Percentiles rank a stretch among this genome's conserved stretches.
These are phyloP conservation scores for Paxillus involutus DNA, from an alignment of 768 basidiomycete species.

Conservation along the genomic window DNA sequence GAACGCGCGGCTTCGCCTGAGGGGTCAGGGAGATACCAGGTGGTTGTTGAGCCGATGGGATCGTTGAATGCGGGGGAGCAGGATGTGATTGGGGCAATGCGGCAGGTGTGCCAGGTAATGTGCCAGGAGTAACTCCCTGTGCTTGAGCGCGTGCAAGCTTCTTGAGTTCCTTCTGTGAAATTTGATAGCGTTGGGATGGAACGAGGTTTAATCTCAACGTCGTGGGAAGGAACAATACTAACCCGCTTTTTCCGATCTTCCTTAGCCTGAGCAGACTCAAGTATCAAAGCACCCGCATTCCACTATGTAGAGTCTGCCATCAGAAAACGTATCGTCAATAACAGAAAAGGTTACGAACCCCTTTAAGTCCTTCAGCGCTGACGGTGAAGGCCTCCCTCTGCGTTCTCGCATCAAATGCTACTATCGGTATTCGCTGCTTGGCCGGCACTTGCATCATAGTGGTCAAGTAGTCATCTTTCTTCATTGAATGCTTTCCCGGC, in stretches of 20 bases:
- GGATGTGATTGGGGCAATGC: constrained; percentile 36
- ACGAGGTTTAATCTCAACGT: constrained; percentile 9
- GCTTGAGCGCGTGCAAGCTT: constrained; percentile 58
- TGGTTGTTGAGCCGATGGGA: constrained; percentile 23
- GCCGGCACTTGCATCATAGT: constrained; percentile 67
- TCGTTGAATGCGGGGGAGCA: constrained; percentile 23
- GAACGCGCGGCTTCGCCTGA: constrained; percentile 29
- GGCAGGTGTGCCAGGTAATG: constrained; percentile 21
- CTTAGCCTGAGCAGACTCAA: constrained; percentile 70
- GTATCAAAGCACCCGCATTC: constrained; percentile 60
- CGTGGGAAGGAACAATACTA: constrained; percentile 28
- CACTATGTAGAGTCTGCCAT: constrained; percentile 44
- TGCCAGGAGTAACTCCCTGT: constrained; percentile 26
- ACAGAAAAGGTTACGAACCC: constrained; percentile 46
- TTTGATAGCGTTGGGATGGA: constrained; percentile 3
- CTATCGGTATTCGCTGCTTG: constrained; percentile 66
- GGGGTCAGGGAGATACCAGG: constrained; percentile 12
- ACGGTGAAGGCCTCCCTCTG: constrained; percentile 74
- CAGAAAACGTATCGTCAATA: constrained; percentile 8
- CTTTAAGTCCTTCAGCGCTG: constrained; percentile 70
- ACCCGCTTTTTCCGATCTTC: constrained; percentile 80
- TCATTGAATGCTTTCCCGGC: constrained; percentile 79
- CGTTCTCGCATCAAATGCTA: constrained; percentile 62
- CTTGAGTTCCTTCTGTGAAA: constrained; percentile 67
- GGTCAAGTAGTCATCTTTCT: constrained; percentile 73